Percentiles rank a stretch among this genome's conserved stretches.
Evolutionary conservation across 2,329 filamentous ascomycete genomes (phyloP).

Genomic region (Lithohypha guttulata): DNA sequence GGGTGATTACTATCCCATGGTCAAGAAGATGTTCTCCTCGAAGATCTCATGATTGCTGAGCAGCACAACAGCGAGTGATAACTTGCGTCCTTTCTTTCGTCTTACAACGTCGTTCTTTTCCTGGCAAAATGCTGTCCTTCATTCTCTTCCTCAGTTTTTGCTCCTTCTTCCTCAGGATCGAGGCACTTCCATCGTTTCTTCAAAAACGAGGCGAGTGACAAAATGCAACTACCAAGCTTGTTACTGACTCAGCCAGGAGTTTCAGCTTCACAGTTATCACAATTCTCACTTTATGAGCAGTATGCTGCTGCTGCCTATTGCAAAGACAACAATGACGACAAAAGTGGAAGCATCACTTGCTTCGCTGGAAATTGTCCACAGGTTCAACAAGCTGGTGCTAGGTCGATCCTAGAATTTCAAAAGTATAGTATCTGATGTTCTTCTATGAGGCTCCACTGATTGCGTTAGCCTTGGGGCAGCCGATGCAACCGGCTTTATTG

Average conservation of each 20-base stretch:
- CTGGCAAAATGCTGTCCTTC: conserved; percentile 5
- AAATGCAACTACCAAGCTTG: background rate
- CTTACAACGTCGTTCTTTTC: background rate
- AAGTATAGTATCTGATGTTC: conserved; percentile 28
- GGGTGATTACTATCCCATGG: no score
- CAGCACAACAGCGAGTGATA: conserved; percentile 1
- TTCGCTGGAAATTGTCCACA: conserved; percentile 36
- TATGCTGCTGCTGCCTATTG: conserved; percentile 46
- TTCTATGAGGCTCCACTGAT: background rate
- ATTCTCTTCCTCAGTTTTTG: background rate
- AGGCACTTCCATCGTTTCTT: conserved; percentile 1
- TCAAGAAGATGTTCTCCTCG: no score
- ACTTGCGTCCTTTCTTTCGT: conserved; percentile 5
- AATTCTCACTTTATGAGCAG: conserved; percentile 39
- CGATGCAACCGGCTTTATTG: conserved; percentile 39
- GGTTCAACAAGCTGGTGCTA: conserved; percentile 38
- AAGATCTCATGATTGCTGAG: background rate
- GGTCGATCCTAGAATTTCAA: conserved; percentile 38
- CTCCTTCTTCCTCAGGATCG: background rate
- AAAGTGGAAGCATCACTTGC: conserved; percentile 36
- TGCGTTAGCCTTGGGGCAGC: conserved; percentile 23
- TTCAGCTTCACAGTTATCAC: conserved; percentile 24
- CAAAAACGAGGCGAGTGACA: conserved; percentile 4
- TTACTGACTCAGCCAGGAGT: background rate
- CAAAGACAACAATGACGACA: conserved; percentile 34